These are phyloP conservation scores for Epichloe sibirici DNA, from an alignment of 2,329 filamentous ascomycete genomes.

Conservation along the genomic window DNA sequence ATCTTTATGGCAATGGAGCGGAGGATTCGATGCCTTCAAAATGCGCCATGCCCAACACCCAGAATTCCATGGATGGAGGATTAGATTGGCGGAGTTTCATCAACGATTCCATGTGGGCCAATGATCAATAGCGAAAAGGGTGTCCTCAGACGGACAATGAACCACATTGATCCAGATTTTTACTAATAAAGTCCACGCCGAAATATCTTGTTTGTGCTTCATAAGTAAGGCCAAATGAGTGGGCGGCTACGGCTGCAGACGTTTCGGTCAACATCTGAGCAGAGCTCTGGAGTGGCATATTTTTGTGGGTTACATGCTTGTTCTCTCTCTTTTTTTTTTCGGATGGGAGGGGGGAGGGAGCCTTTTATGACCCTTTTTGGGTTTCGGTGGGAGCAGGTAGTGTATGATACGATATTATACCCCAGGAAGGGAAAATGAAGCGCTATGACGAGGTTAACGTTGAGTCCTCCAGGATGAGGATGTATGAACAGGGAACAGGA, in stretches of 20 bases:
- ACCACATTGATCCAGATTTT: neutral
- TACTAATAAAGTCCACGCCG: neutral
- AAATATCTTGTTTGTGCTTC: neutral
- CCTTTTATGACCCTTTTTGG: too few species aligned
- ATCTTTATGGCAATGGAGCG: neutral
- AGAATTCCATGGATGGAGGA: slow-evolving; percentile 10
- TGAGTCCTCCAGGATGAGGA: too few species aligned
- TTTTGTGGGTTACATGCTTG: too few species aligned
- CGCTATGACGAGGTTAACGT: neutral
- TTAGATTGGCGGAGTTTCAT: slow-evolving; percentile 20
- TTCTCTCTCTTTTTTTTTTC: neutral
- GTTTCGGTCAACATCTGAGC: neutral
- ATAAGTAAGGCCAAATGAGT: neutral
- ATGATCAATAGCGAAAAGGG: slow-evolving; percentile 19
- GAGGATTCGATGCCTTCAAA: slow-evolving; percentile 2
- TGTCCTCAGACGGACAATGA: neutral
- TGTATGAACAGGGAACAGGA: neutral
- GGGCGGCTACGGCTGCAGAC: neutral
- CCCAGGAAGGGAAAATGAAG: neutral
- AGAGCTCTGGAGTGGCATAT: too few species aligned
- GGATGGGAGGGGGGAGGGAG: neutral
- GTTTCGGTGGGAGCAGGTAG: neutral
- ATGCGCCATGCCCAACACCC: neutral
- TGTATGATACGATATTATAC: neutral
- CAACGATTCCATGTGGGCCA: slow-evolving; percentile 17